Percentiles rank a stretch among this genome's conserved stretches.
phyloP scores from a whole-genome alignment of 805 yeast species.

The Saccharomycopsis amapae region DNA sequence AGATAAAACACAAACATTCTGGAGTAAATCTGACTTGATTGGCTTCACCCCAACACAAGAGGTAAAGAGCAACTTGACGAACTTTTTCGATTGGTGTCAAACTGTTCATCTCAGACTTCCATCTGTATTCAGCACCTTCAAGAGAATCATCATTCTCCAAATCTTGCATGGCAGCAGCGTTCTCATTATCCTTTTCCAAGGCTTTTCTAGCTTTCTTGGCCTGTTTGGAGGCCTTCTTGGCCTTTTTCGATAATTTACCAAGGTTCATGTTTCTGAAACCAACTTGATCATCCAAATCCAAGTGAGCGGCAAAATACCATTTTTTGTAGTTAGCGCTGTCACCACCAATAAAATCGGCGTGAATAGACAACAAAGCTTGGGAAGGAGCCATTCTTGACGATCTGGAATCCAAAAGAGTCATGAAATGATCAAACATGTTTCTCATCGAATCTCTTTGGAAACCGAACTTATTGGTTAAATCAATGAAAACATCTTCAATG shows the following conservation, averaged over 20 bases:
- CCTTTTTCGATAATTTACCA: conserved; percentile 71
- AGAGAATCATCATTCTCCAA: conserved; percentile 79
- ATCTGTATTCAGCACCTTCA: conserved; percentile 80
- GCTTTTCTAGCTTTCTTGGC: conserved; percentile 71
- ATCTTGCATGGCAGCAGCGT: conserved; percentile 49
- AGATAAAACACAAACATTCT: conserved; percentile 87
- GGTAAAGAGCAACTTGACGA: conserved; percentile 55
- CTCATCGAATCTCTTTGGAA: conserved; percentile 92
- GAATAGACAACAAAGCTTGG: conserved; percentile 74
- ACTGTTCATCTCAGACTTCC: conserved; percentile 60
- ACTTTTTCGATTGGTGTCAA: conserved; percentile 51
- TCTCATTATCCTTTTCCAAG: conserved; percentile 56
- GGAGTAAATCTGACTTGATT: conserved; percentile 81
- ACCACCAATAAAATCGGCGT: conserved; percentile 86
- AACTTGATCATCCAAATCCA: conserved; percentile 76
- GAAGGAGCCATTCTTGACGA: conserved; percentile 86
- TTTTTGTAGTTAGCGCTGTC: conserved; percentile 78
- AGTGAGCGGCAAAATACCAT: conserved; percentile 86
- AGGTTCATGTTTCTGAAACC: conserved; percentile 78
- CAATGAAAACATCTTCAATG: conserved; percentile 80
- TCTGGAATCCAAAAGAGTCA: conserved; percentile 77
- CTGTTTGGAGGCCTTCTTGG: conserved; percentile 73
- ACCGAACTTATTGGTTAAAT: conserved; percentile 75
- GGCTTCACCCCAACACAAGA: conserved; percentile 72
- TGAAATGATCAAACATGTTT: conserved; percentile 82